Evolutionary conservation across 257 asterid genomes (phyloP).

Genomic region (Solanum chaucha): DNA sequence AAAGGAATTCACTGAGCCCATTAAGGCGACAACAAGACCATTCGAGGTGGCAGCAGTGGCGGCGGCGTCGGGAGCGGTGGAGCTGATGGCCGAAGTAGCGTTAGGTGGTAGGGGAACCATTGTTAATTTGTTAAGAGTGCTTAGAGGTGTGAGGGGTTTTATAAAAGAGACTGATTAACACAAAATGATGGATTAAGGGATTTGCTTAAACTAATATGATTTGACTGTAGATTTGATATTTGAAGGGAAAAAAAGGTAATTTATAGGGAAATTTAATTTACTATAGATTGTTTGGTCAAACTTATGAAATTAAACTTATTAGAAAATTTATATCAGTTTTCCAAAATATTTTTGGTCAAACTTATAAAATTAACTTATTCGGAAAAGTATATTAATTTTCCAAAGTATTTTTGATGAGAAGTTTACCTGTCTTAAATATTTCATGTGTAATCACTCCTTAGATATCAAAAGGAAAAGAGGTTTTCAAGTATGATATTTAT

Average conservation of each 20-base stretch:
- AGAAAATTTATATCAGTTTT: too few relatives aligned
- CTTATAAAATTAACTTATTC: background rate
- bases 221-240: background rate
- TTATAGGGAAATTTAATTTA: background rate
- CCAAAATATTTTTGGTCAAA: background rate
- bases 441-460: background rate
- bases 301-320: background rate
- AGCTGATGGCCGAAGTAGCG: slow-evolving; percentile 2
- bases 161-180: background rate
- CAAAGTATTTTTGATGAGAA: background rate
- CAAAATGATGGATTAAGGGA: background rate
- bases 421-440: background rate
- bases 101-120: slow-evolving; percentile 18
- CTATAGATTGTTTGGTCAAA: background rate
- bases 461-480: background rate
- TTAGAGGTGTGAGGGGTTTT: background rate
- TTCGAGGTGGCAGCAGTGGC: background rate
- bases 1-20: slow-evolving; percentile 13
- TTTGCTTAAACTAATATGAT: background rate
- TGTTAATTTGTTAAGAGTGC: background rate
- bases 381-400: background rate
- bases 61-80: background rate
- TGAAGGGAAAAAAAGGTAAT: background rate
- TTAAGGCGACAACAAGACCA: background rate
- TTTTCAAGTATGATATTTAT: background rate